Percentiles rank a stretch among this genome's conserved stretches.
Conservation (phyloP, 495 filamentous ascomycete genomes). For the Hypomontagnella monticulosa region DNA sequence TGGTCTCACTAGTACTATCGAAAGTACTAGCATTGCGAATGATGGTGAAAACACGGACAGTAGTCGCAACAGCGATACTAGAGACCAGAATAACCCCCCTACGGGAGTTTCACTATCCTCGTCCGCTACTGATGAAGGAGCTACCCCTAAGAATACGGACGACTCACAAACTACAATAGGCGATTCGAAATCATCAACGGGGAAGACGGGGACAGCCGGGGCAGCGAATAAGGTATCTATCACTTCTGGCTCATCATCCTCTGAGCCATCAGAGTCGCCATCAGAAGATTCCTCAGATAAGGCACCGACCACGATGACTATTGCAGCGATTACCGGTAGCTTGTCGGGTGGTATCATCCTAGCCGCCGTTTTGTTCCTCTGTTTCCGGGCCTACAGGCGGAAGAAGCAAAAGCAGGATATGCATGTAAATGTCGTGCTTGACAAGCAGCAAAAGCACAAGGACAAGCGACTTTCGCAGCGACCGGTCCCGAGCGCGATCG, state of each 20-base stretch:
- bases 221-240: not conserved
- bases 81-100: not conserved
- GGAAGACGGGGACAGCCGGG: not conserved
- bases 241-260: not conserved
- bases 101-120: slow-evolving; percentile 5
- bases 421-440: slow-evolving; percentile 2
- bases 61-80: not conserved
- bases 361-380: slow-evolving; percentile 25
- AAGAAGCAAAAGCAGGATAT: slow-evolving; percentile 26
- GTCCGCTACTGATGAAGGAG: slow-evolving; percentile 5
- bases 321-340: slow-evolving; percentile 33
- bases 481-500: slow-evolving; percentile 22
- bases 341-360: slow-evolving; percentile 33
- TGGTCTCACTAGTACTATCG: slow-evolving; percentile 1
- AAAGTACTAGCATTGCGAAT: not conserved
- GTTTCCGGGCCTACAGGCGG: slow-evolving; percentile 28
- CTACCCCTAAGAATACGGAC: slow-evolving; percentile 9
- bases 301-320: slow-evolving; percentile 7
- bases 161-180: not conserved
- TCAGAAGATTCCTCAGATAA: not conserved
- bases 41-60: not conserved
- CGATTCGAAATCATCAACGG: not conserved
- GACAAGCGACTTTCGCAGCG: slow-evolving; percentile 10
- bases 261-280: not conserved
- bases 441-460: not conserved